Conservation (phyloP, 2,329 filamentous ascomycete genomes). For the Aspergillus sp. region DNA sequence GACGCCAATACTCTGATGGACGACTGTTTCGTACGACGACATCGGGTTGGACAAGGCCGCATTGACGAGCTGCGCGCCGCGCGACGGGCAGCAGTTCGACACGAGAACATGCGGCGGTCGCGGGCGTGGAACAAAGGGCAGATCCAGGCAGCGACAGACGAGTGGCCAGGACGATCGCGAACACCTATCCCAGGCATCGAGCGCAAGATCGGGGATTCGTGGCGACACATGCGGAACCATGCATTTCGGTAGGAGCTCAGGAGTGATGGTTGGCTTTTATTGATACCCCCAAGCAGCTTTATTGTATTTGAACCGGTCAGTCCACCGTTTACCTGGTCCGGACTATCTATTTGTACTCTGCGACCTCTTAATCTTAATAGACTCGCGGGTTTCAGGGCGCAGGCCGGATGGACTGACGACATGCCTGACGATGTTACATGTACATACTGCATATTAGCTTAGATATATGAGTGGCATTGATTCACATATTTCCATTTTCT, state of each 20-base stretch:
- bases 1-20: slow-evolving; percentile 83
- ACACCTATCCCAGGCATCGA: slow-evolving; percentile 34
- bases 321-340: neutral
- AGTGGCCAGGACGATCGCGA: slow-evolving; percentile 32
- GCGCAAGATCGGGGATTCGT: slow-evolving; percentile 36
- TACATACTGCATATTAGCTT: neutral
- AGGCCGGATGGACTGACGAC: neutral
- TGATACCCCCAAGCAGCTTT: slow-evolving; percentile 17
- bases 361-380: neutral
- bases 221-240: slow-evolving; percentile 39
- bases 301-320: neutral
- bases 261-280: slow-evolving; percentile 12
- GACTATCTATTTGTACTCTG: neutral
- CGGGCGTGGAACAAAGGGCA: slow-evolving; percentile 38
- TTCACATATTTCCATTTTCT: no score
- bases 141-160: slow-evolving; percentile 34
- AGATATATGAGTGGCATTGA: neutral
- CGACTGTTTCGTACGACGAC: slow-evolving; percentile 75
- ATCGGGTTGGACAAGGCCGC: slow-evolving; percentile 76
- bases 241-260: slow-evolving; percentile 30
- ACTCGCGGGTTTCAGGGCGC: neutral
- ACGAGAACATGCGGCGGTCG: slow-evolving; percentile 44
- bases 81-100: slow-evolving; percentile 55
- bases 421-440: neutral
- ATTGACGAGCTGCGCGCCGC: slow-evolving; percentile 76